These are phyloP conservation scores for Serendipita vermifera DNA, from an alignment of 768 basidiomycete genomes.

Conservation along the genomic window DNA sequence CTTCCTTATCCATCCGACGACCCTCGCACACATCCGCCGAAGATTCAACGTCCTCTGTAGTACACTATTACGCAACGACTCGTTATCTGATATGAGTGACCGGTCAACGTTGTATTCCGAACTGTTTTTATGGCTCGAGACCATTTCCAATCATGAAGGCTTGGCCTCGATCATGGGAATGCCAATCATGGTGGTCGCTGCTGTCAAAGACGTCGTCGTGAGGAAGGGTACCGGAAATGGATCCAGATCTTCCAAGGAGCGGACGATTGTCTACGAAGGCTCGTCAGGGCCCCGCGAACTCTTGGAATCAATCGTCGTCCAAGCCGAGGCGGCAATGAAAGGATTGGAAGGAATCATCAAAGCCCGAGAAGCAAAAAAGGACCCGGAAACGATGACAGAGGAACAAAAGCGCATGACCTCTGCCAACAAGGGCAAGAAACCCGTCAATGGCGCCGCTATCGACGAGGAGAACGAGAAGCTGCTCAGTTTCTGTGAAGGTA, in stretches of 20 bases:
- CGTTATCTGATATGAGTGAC: conserved; percentile 88
- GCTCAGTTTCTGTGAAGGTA: conserved; percentile 61
- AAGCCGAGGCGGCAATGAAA: conserved; percentile 84
- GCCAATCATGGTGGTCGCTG: conserved; percentile 81
- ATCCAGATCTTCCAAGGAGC: conserved; percentile 47
- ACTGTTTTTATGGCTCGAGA: conserved; percentile 88
- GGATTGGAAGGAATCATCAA: conserved; percentile 57
- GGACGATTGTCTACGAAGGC: conserved; percentile 80
- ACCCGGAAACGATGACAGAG: conserved; percentile 61
- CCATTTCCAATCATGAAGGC: conserved; percentile 85
- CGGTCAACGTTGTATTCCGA: conserved; percentile 76
- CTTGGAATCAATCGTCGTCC: conserved; percentile 81
- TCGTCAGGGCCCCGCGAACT: conserved; percentile 83
- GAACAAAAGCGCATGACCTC: conserved; percentile 79
- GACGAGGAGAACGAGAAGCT: conserved; percentile 71
- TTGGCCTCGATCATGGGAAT: conserved; percentile 93
- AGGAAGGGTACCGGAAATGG: conserved; percentile 28
- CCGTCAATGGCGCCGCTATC: conserved; percentile 19
- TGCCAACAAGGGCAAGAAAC: conserved; percentile 46
- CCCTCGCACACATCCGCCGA: conserved; percentile 79
- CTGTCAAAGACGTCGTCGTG: conserved; percentile 49
- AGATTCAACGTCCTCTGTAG: conserved; percentile 84
- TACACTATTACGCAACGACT: conserved; percentile 79
- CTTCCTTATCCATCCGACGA: conserved; percentile 83
- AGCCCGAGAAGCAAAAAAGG: conserved; percentile 26